phyloP scores from a whole-genome alignment of 129 eudicot genomes.

The sunflower (Helianthus annuus) region HanXRQr2.0-SUNRISE NC_035446.2:114544499-114544998 shows the following conservation, averaged over 20 bases:
- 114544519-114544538: constrained; percentile 69
- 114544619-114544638: constrained; percentile 73
- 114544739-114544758: constrained; percentile 80
- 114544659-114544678: constrained; percentile 53
- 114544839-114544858: constrained; percentile 44
- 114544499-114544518: constrained; percentile 73
- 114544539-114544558: constrained; percentile 58
- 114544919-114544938: constrained; percentile 30
- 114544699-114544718: constrained; percentile 64
- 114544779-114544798: constrained; percentile 71
- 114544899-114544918: constrained; percentile 24
- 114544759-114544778: constrained; percentile 79
- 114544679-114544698: constrained; percentile 68
- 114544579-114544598: constrained; percentile 69
- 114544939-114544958: constrained; percentile 38
- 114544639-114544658: constrained; percentile 57
- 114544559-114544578: constrained; percentile 57
- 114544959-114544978: no score
- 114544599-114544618: constrained; percentile 58
- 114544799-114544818: constrained; percentile 44
- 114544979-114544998: no score
- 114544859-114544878: constrained; percentile 50
- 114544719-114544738: constrained; percentile 70
- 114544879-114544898: constrained; percentile 19
- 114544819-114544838: constrained; percentile 55